Evolutionary conservation across 2,329 filamentous ascomycete genomes (phyloP), one percentile per base, ranked within the genome.

Genomic region (Neophaeococcomyces aloes): DNA sequence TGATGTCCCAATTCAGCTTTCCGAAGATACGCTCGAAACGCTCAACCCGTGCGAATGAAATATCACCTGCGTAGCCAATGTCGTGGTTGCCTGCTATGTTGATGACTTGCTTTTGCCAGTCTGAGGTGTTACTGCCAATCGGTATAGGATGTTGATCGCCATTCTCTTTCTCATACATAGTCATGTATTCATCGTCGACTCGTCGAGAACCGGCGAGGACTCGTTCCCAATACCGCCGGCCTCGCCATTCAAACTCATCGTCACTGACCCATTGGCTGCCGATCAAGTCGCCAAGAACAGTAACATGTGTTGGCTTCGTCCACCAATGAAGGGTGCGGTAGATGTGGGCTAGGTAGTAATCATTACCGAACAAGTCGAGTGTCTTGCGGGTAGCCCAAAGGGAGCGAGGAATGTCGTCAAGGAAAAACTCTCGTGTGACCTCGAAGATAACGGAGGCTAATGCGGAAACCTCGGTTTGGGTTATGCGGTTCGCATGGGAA

Each of bases 41-140:
- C 21, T 76, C 69, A 43, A 95, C 70, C 3, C 87, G 78, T 48
- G 78, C 71, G n/a, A 72, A 66, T 31, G 82, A 86, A 48, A 96
- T 73, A 61, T 98, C 91, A 2, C 91, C 91, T 0, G 88, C 86
- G 60, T 98, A 98, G 27, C 91, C 91, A 57, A 98, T 81, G 61
- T 98, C 91, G 60, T 98, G 91, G 58, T 98, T 98, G 1, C 91
- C 91, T 0, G 80, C 87, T 19, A 96, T 78, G 54, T 94, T 93
- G 60, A 98, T 86, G 50, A 95, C 72, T 44, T 83, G 76, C 31
- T 69, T 73, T n/a, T 71, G 64, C 91, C 91, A 96, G 2, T 64
- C 62, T 17, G 62, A 62, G 11, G 52, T 47, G 17, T 71, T 62
- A 3, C 72, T 73, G 0, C 71, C 60, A 4, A 76, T 53, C 13